phyloP scores from a whole-genome alignment of 2,329 filamentous ascomycete species.

The Paraphaeosphaeria minitans region DNA sequence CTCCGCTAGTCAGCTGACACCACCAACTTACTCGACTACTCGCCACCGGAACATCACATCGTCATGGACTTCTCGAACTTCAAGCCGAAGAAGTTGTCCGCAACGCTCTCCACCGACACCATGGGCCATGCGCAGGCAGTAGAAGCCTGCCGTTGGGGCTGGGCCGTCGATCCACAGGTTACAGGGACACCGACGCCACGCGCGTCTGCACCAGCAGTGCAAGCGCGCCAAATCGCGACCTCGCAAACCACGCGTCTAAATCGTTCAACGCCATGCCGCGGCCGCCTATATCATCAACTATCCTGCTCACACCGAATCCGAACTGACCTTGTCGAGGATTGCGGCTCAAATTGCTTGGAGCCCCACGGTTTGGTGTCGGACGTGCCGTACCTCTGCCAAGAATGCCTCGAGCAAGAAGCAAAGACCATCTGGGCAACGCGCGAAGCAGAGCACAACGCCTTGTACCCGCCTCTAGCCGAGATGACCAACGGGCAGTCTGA shows the following conservation, averaged over 20 bases:
- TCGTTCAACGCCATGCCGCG: conserved; percentile 41
- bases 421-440: conserved; percentile 35
- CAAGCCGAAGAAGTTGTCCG: conserved; percentile 14
- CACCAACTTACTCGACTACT: conserved; percentile 15
- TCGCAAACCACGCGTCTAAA: conserved; percentile 30
- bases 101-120: conserved; percentile 37
- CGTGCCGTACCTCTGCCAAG: conserved; percentile 38
- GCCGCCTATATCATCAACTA: conserved; percentile 44
- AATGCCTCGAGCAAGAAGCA: conserved; percentile 38
- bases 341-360: conserved; percentile 42
- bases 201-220: conserved; percentile 9
- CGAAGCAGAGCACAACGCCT: conserved; percentile 32
- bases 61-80: conserved; percentile 43
- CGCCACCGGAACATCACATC: neutral
- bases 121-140: conserved; percentile 42
- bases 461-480: conserved; percentile 32
- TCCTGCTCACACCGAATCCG: conserved; percentile 43
- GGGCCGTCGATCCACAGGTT: conserved; percentile 34
- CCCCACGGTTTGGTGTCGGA: conserved; percentile 24
- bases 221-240: conserved; percentile 17
- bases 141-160: conserved; percentile 43
- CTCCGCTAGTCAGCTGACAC: conserved; percentile 31
- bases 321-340: conserved; percentile 44
- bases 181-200: conserved; percentile 13
- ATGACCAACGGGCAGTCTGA: conserved; percentile 42